These are phyloP conservation scores for Ophiostoma perfectum DNA, from an alignment of 2,329 filamentous ascomycete species.

Conservation along the genomic window DNA sequence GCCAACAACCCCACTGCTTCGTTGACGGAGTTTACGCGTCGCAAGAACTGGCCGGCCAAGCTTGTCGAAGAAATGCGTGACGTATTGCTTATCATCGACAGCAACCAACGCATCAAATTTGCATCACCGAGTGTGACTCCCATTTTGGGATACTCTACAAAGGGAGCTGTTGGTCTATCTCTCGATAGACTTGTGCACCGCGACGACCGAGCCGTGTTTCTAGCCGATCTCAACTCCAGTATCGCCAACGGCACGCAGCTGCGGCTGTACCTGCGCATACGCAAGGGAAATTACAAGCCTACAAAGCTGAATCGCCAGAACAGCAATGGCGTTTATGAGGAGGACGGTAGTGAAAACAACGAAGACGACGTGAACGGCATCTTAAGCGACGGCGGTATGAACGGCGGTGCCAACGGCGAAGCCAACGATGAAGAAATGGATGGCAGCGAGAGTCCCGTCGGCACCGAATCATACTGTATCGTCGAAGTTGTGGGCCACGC, in stretches of 20 bases:
- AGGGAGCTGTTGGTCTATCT: constrained; percentile 67
- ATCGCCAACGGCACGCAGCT: constrained; percentile 74
- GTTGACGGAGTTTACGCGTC: constrained; percentile 55
- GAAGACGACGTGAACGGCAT: neutral
- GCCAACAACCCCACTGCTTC: constrained; percentile 23
- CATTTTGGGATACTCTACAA: constrained; percentile 68
- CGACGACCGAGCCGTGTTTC: constrained; percentile 75
- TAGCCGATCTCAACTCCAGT: constrained; percentile 81
- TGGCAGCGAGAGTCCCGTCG: constrained; percentile 26
- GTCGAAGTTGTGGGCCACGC: constrained; percentile 92
- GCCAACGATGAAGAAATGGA: constrained; percentile 53
- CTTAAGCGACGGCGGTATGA: neutral
- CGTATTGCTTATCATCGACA: constrained; percentile 78
- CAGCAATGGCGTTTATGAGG: neutral
- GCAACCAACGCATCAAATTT: constrained; percentile 77
- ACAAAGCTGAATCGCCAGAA: neutral
- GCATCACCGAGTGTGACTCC: constrained; percentile 71
- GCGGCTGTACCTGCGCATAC: constrained; percentile 69
- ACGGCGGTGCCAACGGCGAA: neutral
- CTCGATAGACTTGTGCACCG: constrained; percentile 79
- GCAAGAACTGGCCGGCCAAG: constrained; percentile 76
- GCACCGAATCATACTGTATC: constrained; percentile 67
- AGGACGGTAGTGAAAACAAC: neutral
- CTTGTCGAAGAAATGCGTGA: constrained; percentile 87
- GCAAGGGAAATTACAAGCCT: constrained; percentile 33